Evolutionary conservation across 73 alveolate genomes (phyloP), one percentile per base, ranked within the genome.

Genomic region (Symbiodinium natans): DNA sequence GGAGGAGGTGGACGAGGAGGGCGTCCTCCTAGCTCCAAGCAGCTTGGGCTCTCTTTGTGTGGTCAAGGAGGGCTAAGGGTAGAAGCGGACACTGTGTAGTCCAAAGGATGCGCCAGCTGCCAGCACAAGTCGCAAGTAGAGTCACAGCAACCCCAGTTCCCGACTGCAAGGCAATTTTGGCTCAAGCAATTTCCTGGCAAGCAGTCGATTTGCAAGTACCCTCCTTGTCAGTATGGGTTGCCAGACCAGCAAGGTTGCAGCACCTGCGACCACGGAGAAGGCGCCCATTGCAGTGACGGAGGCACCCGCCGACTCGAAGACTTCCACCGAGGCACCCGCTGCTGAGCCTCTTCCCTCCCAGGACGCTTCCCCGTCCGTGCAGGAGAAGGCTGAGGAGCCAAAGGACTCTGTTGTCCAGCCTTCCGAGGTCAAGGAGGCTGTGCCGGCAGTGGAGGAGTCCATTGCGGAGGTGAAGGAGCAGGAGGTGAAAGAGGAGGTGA

Each of bases 1-100:
- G 33, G 95, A 88, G 41, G 95, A 88, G 54, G 42, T 63, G 74
- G 95, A 88, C 86, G 95, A 88, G 85, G 95, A 9, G 46, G 59
- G 63, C 39, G 46, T 19, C 46, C 42, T 46, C 39, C 8, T 36
- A 15, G 90, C 38, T n/a, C 40, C 41, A 74, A 27, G 84, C 36
- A 31, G 6, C 36, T 74, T 25, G 21, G 36, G n/a, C 84, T n/a
- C n/a, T n/a, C n/a, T n/a, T n/a, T n/a, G n/a, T n/a, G n/a, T n/a
- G n/a, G n/a, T n/a, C n/a, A n/a, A n/a, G n/a, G n/a, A n/a, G n/a
- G n/a, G n/a, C n/a, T n/a, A n/a, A n/a, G n/a, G n/a, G n/a, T n/a
- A n/a, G n/a, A n/a, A n/a, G n/a, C n/a, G n/a, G n/a, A n/a, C n/a
- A n/a, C n/a, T n/a, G n/a, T n/a, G n/a, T n/a, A n/a, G n/a, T 52